Base-by-base conservation (phyloP, 352 stramenopile genomes). In the Pythium pyrilobum region DNA sequence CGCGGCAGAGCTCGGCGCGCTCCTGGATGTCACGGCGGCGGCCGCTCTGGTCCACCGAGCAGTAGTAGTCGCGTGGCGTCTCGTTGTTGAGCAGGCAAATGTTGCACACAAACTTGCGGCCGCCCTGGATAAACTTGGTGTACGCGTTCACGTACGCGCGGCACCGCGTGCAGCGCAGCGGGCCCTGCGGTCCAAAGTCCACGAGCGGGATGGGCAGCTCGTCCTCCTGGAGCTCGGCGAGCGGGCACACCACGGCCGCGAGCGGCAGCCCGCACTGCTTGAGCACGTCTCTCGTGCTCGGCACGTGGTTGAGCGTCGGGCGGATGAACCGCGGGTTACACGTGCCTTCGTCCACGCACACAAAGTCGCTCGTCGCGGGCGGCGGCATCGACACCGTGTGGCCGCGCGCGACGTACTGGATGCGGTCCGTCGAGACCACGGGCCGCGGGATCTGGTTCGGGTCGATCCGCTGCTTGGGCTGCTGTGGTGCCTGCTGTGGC, bases 271-370 rank as follows among this genome's bases (percentile, higher is more conserved):
- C 74, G 51, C 73, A 90, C 51, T 91, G 69, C 59, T 91, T 86
- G 13, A 86, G 52, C 48, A 96, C 52, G 8, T 92, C 81, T 48
- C 83, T 87, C 7, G 65, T 88, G 18, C 57, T 59, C 3, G 86
- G 86, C 24, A 95, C 79, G 27, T 92, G 85, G 52, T 93, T 92
- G 18, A 96, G 65, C 28, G 86, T 93, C 46, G 82, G 84, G 7
- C 86, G 86, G 50, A 96, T 95, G 50, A 94, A 96, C 8, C 84
- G 81, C n/a, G 86, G 86, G 63, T 90, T 94, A 52, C 79, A 90
- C 51, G 81, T 93, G 39, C 86, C 86, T 67, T 94, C 83, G 47
- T 94, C 83, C 1, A 92, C 66, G 48, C 81, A 92, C 42, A 87
- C 67, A 62, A 88, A 94, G 62, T 90, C 77, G 32, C 79, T 91